Base-by-base conservation (phyloP, 2,329 filamentous ascomycete genomes). In the Phialocephala subalpina region DNA sequence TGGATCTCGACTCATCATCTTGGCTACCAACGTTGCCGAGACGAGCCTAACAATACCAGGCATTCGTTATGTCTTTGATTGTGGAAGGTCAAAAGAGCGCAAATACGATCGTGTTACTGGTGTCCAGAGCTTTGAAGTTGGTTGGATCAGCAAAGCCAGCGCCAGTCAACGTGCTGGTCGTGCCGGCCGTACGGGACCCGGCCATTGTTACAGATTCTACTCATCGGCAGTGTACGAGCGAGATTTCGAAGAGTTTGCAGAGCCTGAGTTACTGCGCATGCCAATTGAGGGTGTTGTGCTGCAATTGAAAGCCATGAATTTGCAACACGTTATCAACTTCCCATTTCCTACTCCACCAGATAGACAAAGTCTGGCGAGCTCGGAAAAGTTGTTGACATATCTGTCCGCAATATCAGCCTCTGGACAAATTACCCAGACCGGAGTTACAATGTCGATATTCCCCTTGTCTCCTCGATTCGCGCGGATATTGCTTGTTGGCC, bases 101-200 rank as follows among this genome's bases (percentile, higher is more conserved):
- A 92, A 90, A 65, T 98, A 96, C 74, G 92, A 98, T 76, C 85
- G 88, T n/a, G 82, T 87, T 12, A 97, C 92, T 9, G 95, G 95
- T 3, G 95, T 99, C 0, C 96, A 99, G 77, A 97, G 92, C 75
- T 99, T 97, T 76, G 92, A 97, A 73, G 88, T 99, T 61, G 91
- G 92, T 47, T 99, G 95, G 93, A 97, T 98, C 77, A 97, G 94
- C 81, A 98, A 99, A 81, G 96, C 96, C 33, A 97, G 93, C 77
- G 95, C 96, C 8, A 92, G 90, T 70, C 96, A 99, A 79, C 87
- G 96, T 77, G 89, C 93, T 66, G 96, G 96, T 80, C 93, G 96
- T 85, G 96, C 96, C 64, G 96, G 97, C 69, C 90, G 96, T 83
- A 99, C 95, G 3, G 95, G 94, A 0, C 94, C 96, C 1, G 96